A percentile compares a stretch with the other conserved stretches of the same genome.
Conservation (phyloP, 1,139 yeast genomes). For the Starmera stellimalicola region DNA sequence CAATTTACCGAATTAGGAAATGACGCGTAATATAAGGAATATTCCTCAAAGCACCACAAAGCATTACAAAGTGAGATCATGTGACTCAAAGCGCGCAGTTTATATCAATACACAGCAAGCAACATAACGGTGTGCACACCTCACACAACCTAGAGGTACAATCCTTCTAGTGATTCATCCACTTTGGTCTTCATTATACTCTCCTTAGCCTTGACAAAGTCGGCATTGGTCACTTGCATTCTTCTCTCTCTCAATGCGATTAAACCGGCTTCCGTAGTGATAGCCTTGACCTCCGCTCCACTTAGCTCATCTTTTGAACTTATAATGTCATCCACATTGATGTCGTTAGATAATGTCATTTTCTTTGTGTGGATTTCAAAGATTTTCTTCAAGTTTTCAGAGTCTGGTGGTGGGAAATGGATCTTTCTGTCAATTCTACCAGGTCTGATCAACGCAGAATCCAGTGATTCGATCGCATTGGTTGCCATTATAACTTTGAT, state of each 20-base stretch:
- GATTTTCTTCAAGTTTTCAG: constrained; percentile 87
- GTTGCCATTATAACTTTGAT: constrained; percentile 99
- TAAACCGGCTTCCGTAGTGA: constrained; percentile 96
- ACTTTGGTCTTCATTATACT: constrained; percentile 96
- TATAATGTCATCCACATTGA: constrained; percentile 82
- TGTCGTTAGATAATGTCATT: constrained; percentile 86
- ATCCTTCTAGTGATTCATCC: constrained; percentile 93
- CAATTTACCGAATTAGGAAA: no score
- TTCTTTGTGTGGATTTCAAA: constrained; percentile 88
- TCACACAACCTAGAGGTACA: no score
- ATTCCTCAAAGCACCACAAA: no score
- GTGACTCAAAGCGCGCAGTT: no score
- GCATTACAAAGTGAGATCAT: no score
- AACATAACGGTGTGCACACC: no score
- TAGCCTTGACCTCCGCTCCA: constrained; percentile 98
- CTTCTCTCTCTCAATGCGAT: constrained; percentile 94
- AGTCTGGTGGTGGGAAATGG: constrained; percentile 91
- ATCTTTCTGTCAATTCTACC: constrained; percentile 98
- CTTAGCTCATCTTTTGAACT: constrained; percentile 90
- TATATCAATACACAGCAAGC: no score
- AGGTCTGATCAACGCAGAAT: constrained; percentile 97
- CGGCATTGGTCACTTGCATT: constrained; percentile 95
- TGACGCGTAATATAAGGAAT: no score
- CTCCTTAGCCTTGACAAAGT: constrained; percentile 91
- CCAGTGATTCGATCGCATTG: constrained; percentile 87